A percentile compares a stretch with the other conserved stretches of the same genome.
Conservation (phyloP, 441 rosid species). For the Pelargonium australe region DNA sequence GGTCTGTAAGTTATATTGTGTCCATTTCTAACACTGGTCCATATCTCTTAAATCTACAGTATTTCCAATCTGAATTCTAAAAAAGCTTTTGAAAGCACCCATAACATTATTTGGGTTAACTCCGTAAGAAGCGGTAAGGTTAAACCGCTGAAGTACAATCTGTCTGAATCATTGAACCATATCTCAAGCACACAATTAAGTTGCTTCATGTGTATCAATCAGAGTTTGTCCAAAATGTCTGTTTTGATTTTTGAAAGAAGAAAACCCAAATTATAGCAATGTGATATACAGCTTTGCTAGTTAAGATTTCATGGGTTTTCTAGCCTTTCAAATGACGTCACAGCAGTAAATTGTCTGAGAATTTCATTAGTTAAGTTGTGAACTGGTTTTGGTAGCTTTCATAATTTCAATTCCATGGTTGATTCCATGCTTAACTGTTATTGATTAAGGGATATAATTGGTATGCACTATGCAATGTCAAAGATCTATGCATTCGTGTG, state of each 20-base stretch:
- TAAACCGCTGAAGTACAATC: background rate
- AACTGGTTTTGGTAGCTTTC: conserved; percentile 2
- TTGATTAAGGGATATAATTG: background rate
- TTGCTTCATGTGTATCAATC: background rate
- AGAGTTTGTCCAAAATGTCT: background rate
- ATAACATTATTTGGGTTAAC: too few relatives aligned
- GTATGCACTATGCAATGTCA: background rate
- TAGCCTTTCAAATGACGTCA: background rate
- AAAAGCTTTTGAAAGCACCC: too few relatives aligned
- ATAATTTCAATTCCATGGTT: background rate
- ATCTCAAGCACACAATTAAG: background rate
- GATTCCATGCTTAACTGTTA: background rate
- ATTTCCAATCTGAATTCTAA: too few relatives aligned
- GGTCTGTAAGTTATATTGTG: too few relatives aligned
- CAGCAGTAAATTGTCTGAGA: background rate
- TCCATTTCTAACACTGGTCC: too few relatives aligned
- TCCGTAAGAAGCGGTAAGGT: too few relatives aligned
- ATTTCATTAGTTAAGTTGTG: background rate
- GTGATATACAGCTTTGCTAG: background rate
- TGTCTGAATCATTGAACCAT: background rate
- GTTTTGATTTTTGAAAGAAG: background rate
- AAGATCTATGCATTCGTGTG: background rate
- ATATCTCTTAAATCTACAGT: too few relatives aligned
- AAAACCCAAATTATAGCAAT: background rate
- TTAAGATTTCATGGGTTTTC: background rate